Evolutionary conservation across 169 alveolate species (phyloP).

Genomic region (Plasmodium fragile): DNA sequence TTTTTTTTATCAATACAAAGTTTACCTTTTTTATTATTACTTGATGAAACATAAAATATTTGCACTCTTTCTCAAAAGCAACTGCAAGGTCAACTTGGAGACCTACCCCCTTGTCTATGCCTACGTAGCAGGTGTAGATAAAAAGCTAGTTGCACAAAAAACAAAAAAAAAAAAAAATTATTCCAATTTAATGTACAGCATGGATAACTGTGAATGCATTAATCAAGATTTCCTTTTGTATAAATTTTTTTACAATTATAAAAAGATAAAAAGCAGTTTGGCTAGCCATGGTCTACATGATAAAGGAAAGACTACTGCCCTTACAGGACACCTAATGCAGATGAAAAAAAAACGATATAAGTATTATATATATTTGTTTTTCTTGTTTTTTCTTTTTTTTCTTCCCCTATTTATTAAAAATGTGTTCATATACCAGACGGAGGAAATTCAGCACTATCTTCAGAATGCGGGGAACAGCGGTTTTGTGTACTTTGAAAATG

Average conservation of each 20-base stretch:
- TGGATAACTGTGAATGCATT: conserved; percentile 56
- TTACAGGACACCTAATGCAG: background rate
- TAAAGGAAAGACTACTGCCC: background rate
- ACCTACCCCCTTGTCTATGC: conserved; percentile 21
- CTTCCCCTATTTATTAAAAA: conserved; percentile 51
- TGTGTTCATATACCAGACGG: conserved; percentile 39
- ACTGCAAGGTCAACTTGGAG: background rate
- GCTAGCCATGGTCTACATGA: background rate
- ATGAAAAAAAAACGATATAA: conserved; percentile 40
- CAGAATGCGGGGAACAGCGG: background rate
- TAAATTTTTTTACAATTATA: conserved; percentile 51
- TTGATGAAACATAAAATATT: conserved; percentile 65
- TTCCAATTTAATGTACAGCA: conserved; percentile 42
- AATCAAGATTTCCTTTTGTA: conserved; percentile 60
- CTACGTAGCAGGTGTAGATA: conserved; percentile 26
- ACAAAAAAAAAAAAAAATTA: conserved; percentile 29
- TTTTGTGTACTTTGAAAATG: background rate
- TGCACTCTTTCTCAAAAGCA: conserved; percentile 14
- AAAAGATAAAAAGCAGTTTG: conserved; percentile 34
- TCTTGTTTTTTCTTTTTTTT: conserved; percentile 38
- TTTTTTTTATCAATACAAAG: conserved; percentile 73
- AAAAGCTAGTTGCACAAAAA: conserved; percentile 24
- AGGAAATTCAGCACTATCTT: conserved; percentile 26
- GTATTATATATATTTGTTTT: conserved; percentile 55
- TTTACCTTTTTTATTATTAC: conserved; percentile 50